These are phyloP conservation scores for Pestalotiopsis sp. DNA, from an alignment of 2,329 filamentous ascomycete species.

Conservation along the genomic window DNA sequence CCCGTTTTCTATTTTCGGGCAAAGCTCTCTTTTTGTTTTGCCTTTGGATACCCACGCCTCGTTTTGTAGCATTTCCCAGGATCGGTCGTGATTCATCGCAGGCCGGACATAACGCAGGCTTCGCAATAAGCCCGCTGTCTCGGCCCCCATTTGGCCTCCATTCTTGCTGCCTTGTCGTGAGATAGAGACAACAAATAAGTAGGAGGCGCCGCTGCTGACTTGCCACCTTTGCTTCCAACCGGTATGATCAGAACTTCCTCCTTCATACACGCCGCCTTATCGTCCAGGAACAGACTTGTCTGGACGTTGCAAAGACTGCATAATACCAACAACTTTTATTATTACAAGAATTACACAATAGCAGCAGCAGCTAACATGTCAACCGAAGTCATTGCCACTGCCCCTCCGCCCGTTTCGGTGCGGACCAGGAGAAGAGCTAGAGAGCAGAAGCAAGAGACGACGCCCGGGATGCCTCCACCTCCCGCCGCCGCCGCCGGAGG, in stretches of 20 bases:
- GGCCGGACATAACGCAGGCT: constrained; percentile 21
- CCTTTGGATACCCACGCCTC: not conserved
- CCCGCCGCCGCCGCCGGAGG: constrained; percentile 24
- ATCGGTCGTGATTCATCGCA: not conserved
- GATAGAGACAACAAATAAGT: constrained; percentile 17
- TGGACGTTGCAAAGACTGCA: constrained; percentile 28
- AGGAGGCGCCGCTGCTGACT: constrained; percentile 23
- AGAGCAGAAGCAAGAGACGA: constrained; percentile 28
- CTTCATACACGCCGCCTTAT: constrained; percentile 39
- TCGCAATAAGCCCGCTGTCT: constrained; percentile 21
- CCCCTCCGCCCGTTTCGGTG: constrained; percentile 33
- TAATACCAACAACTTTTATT: constrained; percentile 16
- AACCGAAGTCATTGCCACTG: constrained; percentile 29
- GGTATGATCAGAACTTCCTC: constrained; percentile 48
- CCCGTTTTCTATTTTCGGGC: not conserved
- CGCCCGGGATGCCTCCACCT: constrained; percentile 29
- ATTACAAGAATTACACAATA: constrained; percentile 7
- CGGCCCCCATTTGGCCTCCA: constrained; percentile 5
- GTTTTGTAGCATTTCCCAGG: not conserved
- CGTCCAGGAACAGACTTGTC: constrained; percentile 41
- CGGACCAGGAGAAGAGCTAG: constrained; percentile 48
- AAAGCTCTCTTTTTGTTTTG: not conserved
- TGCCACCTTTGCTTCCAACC: constrained; percentile 26
- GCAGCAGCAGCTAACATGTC: constrained; percentile 21
- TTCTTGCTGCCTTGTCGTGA: not conserved